Conservation (phyloP, 176 grass and related monocot species). For the Rhynchospora pubera region DNA sequence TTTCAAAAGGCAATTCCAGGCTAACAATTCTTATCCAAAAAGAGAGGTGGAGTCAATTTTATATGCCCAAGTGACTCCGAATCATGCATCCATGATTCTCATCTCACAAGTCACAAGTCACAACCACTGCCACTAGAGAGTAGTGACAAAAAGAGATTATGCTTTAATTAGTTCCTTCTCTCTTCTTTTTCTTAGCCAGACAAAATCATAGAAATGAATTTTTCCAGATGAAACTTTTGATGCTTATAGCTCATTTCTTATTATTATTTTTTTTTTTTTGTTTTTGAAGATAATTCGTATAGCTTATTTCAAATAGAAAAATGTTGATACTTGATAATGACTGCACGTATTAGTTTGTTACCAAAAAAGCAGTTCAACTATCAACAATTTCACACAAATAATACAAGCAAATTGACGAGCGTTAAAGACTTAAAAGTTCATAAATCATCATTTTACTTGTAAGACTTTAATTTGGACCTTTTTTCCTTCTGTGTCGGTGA, state of each 20-base stretch:
- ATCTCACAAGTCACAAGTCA: too few relatives aligned
- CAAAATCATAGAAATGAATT: not conserved
- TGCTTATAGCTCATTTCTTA: not conserved
- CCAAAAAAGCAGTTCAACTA: not conserved
- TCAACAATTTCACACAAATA: too few relatives aligned
- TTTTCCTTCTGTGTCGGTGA: too few relatives aligned
- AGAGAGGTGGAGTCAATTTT: constrained; percentile 9
- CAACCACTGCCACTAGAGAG: not conserved
- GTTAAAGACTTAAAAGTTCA: too few relatives aligned
- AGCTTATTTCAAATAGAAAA: not conserved
- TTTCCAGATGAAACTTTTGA: not conserved
- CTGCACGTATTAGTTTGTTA: not conserved
- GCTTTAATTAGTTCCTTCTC: not conserved
- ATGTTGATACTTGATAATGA: not conserved
- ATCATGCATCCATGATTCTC: not conserved
- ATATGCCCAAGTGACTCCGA: not conserved
- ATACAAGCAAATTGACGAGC: too few relatives aligned
- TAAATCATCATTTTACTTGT: too few relatives aligned
- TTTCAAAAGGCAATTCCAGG: constrained; percentile 1
- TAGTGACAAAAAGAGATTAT: not conserved
- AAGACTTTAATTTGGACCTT: too few relatives aligned
- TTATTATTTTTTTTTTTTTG: too few relatives aligned
- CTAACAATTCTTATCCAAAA: constrained; percentile 14
- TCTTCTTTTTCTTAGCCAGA: not conserved
- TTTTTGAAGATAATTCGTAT: not conserved